Evolutionary conservation across 1,284 basidiomycete species (phyloP).

Genomic region (Tilletia indica): DNA sequence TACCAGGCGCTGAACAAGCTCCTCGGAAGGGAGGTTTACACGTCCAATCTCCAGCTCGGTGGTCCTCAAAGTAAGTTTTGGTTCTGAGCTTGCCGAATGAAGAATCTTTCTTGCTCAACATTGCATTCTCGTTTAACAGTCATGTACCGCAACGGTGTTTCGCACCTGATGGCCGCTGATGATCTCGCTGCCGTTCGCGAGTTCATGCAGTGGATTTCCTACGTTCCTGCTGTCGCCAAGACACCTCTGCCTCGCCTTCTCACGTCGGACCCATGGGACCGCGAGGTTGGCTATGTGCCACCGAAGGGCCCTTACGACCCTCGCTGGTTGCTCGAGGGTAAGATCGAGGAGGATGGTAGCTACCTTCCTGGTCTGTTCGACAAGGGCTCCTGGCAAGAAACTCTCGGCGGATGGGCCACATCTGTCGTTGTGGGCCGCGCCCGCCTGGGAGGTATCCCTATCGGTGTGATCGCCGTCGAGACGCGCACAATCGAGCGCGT

Average conservation of each 20-base stretch:
- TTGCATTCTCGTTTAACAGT: slow-evolving; percentile 22
- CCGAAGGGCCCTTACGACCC: slow-evolving; percentile 96
- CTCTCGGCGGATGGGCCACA: slow-evolving; percentile 62
- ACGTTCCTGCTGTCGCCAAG: slow-evolving; percentile 63
- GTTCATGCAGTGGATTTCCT: slow-evolving; percentile 84
- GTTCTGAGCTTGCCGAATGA: not conserved
- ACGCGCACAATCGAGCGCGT: slow-evolving; percentile 95
- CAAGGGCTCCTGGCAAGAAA: slow-evolving; percentile 92
- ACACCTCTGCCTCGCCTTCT: slow-evolving; percentile 37
- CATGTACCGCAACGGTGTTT: slow-evolving; percentile 70
- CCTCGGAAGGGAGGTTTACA: slow-evolving; percentile 97
- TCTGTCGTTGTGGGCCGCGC: slow-evolving; percentile 75
- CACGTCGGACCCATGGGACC: slow-evolving; percentile 71
- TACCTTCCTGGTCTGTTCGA: slow-evolving; percentile 80
- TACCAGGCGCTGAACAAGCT: slow-evolving; percentile 98
- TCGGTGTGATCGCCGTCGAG: slow-evolving; percentile 96
- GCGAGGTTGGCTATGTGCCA: slow-evolving; percentile 82
- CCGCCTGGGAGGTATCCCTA: slow-evolving; percentile 92
- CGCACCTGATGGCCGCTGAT: slow-evolving; percentile 88
- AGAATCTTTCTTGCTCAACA: not conserved
- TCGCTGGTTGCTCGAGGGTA: slow-evolving; percentile 94
- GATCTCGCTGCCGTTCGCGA: slow-evolving; percentile 64
- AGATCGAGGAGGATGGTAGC: slow-evolving; percentile 70
- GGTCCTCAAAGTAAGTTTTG: slow-evolving; percentile 68
- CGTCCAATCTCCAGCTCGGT: slow-evolving; percentile 95